phyloP scores from a whole-genome alignment of 1,284 basidiomycete species.

The Malassezia restricta region DNA sequence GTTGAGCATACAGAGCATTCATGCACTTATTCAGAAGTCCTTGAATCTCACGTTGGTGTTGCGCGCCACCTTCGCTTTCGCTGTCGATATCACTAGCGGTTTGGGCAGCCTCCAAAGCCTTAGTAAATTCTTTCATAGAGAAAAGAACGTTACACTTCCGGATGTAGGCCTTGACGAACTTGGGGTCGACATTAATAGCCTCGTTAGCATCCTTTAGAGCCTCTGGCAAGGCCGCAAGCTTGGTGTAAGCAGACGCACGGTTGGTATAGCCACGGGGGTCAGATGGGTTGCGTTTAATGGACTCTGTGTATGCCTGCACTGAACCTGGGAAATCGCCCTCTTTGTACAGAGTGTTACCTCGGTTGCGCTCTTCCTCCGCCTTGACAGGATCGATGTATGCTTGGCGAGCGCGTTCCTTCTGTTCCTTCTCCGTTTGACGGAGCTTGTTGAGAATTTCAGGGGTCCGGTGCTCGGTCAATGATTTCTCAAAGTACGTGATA shows the following conservation, averaged over 20 bases:
- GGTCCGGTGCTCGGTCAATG: slow-evolving; percentile 90
- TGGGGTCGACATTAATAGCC: slow-evolving; percentile 81
- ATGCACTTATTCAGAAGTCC: slow-evolving; percentile 48
- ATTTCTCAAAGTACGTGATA: slow-evolving; percentile 49
- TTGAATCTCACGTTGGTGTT: slow-evolving; percentile 34
- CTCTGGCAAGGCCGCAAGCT: slow-evolving; percentile 83
- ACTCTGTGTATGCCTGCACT: slow-evolving; percentile 84
- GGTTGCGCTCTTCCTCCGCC: slow-evolving; percentile 71
- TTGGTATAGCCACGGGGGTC: slow-evolving; percentile 94
- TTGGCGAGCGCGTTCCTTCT: slow-evolving; percentile 63
- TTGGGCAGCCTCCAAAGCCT: slow-evolving; percentile 50
- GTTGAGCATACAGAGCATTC: slow-evolving; percentile 65
- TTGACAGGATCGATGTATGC: slow-evolving; percentile 82
- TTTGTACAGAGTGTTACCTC: slow-evolving; percentile 88
- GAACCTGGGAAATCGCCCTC: slow-evolving; percentile 56
- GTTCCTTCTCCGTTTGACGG: slow-evolving; percentile 58
- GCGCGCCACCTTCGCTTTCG: slow-evolving; percentile 21
- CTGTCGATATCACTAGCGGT: slow-evolving; percentile 27
- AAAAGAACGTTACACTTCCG: slow-evolving; percentile 78
- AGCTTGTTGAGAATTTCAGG: slow-evolving; percentile 84
- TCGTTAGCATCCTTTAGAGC: slow-evolving; percentile 89
- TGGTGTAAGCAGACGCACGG: slow-evolving; percentile 89
- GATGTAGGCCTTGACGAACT: slow-evolving; percentile 70
- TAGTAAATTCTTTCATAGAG: slow-evolving; percentile 81
- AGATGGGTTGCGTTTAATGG: slow-evolving; percentile 83